A percentile compares a stretch with the other conserved stretches of the same genome.
These are phyloP conservation scores for Paramecium sexaurelia DNA, from an alignment of 73 alveolate genomes.

Conservation along the genomic window DNA sequence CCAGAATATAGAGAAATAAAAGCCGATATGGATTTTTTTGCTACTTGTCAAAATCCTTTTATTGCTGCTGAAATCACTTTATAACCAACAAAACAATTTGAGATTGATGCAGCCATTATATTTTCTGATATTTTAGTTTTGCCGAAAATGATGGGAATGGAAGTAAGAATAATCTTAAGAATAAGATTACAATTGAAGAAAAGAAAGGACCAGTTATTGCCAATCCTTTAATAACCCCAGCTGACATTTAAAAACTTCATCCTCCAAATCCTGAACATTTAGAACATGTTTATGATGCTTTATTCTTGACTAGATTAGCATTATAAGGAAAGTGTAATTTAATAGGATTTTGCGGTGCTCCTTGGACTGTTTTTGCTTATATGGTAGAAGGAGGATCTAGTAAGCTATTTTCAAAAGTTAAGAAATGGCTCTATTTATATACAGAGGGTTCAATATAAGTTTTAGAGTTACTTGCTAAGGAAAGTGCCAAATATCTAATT, in stretches of 20 bases:
- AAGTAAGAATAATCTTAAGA: constrained; percentile 61
- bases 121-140: constrained; percentile 81
- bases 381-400: constrained; percentile 82
- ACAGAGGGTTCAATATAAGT: constrained; percentile 69
- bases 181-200: constrained; percentile 64
- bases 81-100: constrained; percentile 73
- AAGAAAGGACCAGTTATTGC: constrained; percentile 78
- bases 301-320: constrained; percentile 73
- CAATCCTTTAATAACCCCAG: constrained; percentile 72
- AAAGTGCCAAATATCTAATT: constrained; percentile 65
- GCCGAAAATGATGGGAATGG: constrained; percentile 85
- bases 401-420: constrained; percentile 66
- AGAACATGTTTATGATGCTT: constrained; percentile 76
- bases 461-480: constrained; percentile 62
- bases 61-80: constrained; percentile 79
- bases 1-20: constrained; percentile 70
- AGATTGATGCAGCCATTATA: constrained; percentile 78
- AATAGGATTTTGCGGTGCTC: constrained; percentile 84
- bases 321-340: constrained; percentile 67
- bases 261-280: constrained; percentile 70
- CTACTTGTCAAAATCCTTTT: constrained; percentile 75
- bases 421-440: constrained; percentile 74
- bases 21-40: constrained; percentile 70
- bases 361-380: constrained; percentile 80
- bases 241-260: constrained; percentile 60